Conservation (phyloP, 2,329 filamentous ascomycete genomes). For the Chaetomiaceae sp. region DNA sequence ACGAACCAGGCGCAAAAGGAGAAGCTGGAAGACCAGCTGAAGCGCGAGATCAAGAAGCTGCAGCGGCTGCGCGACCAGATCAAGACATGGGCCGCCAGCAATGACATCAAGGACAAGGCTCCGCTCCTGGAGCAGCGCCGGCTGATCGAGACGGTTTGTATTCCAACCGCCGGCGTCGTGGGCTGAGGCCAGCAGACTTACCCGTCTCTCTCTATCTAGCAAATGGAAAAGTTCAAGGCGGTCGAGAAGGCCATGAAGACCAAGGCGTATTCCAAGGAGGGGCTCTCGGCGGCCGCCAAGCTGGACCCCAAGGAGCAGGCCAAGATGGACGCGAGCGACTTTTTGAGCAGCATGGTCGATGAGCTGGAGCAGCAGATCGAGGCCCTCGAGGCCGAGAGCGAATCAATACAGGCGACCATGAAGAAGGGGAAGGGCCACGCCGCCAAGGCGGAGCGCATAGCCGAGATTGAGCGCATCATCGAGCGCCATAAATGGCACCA, state of each 20-base stretch:
- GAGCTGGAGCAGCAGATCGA: conserved; percentile 94
- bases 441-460: conserved; percentile 79
- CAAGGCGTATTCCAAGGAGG: conserved; percentile 98
- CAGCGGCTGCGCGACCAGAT: conserved; percentile 97
- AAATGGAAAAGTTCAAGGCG: conserved; percentile 99
- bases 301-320: conserved; percentile 97
- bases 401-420: conserved; percentile 78
- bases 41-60: conserved; percentile 99
- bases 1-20: conserved; percentile 94
- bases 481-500: conserved; percentile 98
- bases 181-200: conserved; percentile 20
- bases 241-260: conserved; percentile 99
- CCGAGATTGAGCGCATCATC: conserved; percentile 76
- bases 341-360: conserved; percentile 81
- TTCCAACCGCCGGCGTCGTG: conserved; percentile 9
- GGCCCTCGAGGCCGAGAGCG: conserved; percentile 82
- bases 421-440: conserved; percentile 92
- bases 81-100: conserved; percentile 97
- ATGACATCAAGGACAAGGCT: conserved; percentile 99
- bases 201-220: conserved; percentile 44
- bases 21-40: conserved; percentile 95
- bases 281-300: conserved; percentile 83
- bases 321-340: conserved; percentile 82
- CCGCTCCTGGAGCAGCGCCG: conserved; percentile 90
- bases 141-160: conserved; percentile 89